Base-by-base conservation (phyloP, 768 basidiomycete species). In the Leccinum sublutescens region DNA sequence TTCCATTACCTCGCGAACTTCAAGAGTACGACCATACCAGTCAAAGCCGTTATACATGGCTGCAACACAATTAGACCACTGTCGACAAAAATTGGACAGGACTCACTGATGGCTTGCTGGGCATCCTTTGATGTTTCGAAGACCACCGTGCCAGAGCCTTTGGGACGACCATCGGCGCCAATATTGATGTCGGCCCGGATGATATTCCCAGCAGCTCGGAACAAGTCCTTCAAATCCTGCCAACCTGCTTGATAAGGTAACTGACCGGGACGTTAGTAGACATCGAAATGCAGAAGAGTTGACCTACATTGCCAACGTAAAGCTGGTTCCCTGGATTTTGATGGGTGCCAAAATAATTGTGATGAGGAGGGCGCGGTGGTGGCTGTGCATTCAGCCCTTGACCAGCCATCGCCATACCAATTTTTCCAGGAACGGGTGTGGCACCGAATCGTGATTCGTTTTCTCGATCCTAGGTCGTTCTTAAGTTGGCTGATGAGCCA, bases 151-250 rank as follows among this genome's bases (percentile, higher is more conserved):
- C 96, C 96, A 54, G 92, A 96, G 21, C 96, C 96, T 72, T 97
- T 96, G 15, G 96, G 95, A 12, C 88, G 84, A 27, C 95, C 95
- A 73, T 97, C 94, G 21, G 87, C 86, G 59, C 91, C 93, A 58
- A 96, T 89, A 65, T 95, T 95, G 62, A 98, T 93, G 72, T 98
- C 96, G 57, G 96, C 94, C 50, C 96, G 87, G 63, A 98, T 86
- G 65, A 99, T 95, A 69, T 93, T 91, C 7, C 96, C 96, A 49
- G 96, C 92, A 29, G 92, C 85, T 57, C 96, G 87, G 87, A 98
- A 98, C 29, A 98, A 79, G 74, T 98, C 96, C 70, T 98, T 98
- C 57, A 98, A 78, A 72, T 98, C 96, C 72, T 99, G 96, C 96
- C 96, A 99, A 31, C 93, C 93, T n/a, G 94, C 95, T 77, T 95